These are phyloP conservation scores for Fusarium clavum DNA, from an alignment of 2,329 filamentous ascomycete species.

Conservation along the genomic window DNA sequence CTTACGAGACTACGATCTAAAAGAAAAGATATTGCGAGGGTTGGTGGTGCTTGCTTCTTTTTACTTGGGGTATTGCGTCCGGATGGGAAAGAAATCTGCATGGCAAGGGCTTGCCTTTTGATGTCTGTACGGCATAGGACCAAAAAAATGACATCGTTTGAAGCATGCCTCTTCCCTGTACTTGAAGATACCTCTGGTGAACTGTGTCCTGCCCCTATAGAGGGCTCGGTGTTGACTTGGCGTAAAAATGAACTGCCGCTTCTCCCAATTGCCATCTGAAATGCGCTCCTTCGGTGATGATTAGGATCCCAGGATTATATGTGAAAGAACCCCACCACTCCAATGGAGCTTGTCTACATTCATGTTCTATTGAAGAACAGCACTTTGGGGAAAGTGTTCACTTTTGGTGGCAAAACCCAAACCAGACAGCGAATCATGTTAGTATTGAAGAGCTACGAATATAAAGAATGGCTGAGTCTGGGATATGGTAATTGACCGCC, in stretches of 20 bases:
- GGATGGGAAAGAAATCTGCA: slow-evolving; percentile 59
- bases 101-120: slow-evolving; percentile 57
- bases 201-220: slow-evolving; percentile 16
- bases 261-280: not conserved
- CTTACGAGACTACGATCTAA: slow-evolving; percentile 99
- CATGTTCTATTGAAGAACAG: not conserved
- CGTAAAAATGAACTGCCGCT: slow-evolving; percentile 22
- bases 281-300: not conserved
- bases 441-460: not conserved
- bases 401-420: not conserved
- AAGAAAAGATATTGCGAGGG: slow-evolving; percentile 47
- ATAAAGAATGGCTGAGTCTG: not conserved
- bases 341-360: not conserved
- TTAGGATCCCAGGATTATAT: not conserved
- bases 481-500: not conserved
- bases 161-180: slow-evolving; percentile 40
- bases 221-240: slow-evolving; percentile 8
- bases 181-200: slow-evolving; percentile 42
- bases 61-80: slow-evolving; percentile 58
- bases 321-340: not conserved
- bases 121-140: slow-evolving; percentile 56
- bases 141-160: slow-evolving; percentile 52
- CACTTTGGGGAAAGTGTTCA: not conserved
- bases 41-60: slow-evolving; percentile 53
- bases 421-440: not conserved